Evolutionary conservation across 164 flowering plant genomes (phyloP).

Genomic region (Sextonia rubra): DNA sequence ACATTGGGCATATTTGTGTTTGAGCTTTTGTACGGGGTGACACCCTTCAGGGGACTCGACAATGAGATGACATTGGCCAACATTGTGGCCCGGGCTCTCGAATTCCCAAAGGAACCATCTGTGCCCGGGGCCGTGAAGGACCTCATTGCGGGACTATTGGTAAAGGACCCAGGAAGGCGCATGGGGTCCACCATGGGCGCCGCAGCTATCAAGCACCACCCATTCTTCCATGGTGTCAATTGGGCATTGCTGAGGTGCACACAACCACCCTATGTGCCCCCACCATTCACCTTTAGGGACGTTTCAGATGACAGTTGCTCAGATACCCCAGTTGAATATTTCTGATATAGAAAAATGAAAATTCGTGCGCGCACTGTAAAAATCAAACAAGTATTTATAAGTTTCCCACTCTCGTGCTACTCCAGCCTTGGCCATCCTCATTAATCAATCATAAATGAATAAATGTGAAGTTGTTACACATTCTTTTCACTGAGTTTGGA

Average conservation of each 20-base stretch:
- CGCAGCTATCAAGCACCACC: conserved; percentile 63
- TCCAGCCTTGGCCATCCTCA: too few relatives aligned
- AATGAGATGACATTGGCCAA: conserved; percentile 77
- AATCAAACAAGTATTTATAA: too few relatives aligned
- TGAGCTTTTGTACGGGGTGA: conserved; percentile 67
- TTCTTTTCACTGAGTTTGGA: too few relatives aligned
- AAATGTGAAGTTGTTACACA: too few relatives aligned
- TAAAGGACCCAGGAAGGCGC: conserved; percentile 64
- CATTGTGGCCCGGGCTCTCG: conserved; percentile 76
- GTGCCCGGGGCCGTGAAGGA: conserved; percentile 46
- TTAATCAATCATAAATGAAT: too few relatives aligned
- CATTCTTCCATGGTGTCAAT: conserved; percentile 73
- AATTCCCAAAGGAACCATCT: conserved; percentile 66
- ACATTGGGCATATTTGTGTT: conserved; percentile 74
- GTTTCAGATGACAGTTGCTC: conserved; percentile 40
- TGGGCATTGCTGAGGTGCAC: conserved; percentile 88
- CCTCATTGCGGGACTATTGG: conserved; percentile 48
- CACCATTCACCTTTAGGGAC: conserved; percentile 27
- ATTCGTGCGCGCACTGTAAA: too few relatives aligned
- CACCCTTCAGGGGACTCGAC: conserved; percentile 73
- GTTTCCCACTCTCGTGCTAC: too few relatives aligned
- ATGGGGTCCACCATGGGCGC: conserved; percentile 82
- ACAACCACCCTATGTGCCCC: conserved; percentile 62
- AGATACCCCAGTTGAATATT: conserved; percentile 59
- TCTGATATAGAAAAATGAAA: conserved; percentile 17